phyloP scores from a whole-genome alignment of 2,329 filamentous ascomycete genomes.

The Epichloe bromicola region DNA sequence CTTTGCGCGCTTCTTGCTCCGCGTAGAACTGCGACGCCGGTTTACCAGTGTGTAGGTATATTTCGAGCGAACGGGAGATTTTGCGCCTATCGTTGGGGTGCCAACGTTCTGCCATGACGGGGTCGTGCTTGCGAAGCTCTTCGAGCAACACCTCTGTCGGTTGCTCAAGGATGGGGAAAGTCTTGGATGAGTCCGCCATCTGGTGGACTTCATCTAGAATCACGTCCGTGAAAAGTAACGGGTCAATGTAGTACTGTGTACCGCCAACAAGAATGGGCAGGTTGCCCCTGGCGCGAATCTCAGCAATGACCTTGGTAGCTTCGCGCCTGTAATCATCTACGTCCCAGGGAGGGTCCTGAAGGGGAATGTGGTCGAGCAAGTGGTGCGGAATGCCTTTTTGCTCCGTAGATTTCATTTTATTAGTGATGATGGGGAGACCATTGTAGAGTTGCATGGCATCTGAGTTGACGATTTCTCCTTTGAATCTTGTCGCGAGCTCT shows the following conservation, averaged over 20 bases:
- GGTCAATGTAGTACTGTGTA: slow-evolving; percentile 89
- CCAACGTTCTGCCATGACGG: slow-evolving; percentile 80
- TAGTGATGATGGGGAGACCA: slow-evolving; percentile 87
- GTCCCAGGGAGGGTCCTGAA: slow-evolving; percentile 73
- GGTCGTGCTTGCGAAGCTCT: slow-evolving; percentile 69
- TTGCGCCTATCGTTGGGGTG: slow-evolving; percentile 88
- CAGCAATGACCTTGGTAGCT: slow-evolving; percentile 55
- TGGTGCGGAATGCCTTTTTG: slow-evolving; percentile 76
- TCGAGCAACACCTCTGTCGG: slow-evolving; percentile 59
- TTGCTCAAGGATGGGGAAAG: slow-evolving; percentile 59
- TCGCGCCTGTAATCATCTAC: slow-evolving; percentile 65
- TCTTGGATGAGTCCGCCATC: slow-evolving; percentile 19
- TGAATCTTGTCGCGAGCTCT: slow-evolving; percentile 67
- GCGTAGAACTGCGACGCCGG: slow-evolving; percentile 78
- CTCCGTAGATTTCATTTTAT: slow-evolving; percentile 70
- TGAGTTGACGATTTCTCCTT: slow-evolving; percentile 91
- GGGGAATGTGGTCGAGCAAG: slow-evolving; percentile 63
- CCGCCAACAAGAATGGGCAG: slow-evolving; percentile 87
- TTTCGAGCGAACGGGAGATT: slow-evolving; percentile 79
- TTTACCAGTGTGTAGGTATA: slow-evolving; percentile 71
- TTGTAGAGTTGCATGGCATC: slow-evolving; percentile 97
- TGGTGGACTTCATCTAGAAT: slow-evolving; percentile 29
- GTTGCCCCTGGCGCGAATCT: slow-evolving; percentile 66
- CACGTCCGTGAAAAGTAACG: slow-evolving; percentile 65
- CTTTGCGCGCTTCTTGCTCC: slow-evolving; percentile 47